Evolutionary conservation across 768 basidiomycete species (phyloP), one percentile per base, ranked within the genome.

Genomic region (Erythrobasidium yunnanense): DNA sequence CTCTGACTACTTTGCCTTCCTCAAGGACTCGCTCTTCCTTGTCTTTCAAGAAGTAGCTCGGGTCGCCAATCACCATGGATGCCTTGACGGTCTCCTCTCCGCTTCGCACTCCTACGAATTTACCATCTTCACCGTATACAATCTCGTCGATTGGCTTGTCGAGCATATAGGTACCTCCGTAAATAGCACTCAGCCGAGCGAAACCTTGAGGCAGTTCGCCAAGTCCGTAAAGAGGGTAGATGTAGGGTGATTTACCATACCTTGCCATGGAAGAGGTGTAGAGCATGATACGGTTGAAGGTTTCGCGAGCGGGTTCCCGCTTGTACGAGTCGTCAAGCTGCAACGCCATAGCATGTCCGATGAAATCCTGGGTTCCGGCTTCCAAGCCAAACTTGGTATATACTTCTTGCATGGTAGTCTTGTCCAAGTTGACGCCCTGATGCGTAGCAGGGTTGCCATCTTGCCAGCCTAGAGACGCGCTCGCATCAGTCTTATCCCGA

Each of bases 161-260:
- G 65, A 99, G 86, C 95, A 99, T 99, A 80, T 99, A 99, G 13
- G 95, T 99, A 45, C 95, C 95, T 42, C 95, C 95, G 75, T 99
- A 96, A 76, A 99, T 96, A 70, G 95, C 95, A 69, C 88, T 90
- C 60, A 99, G 84, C 73, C 95, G 90, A 6, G 95, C 95, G 75
- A 99, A 99, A 1, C 95, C 89, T 75, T 99, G 95, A 8, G 95
- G 95, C 54, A 99, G 87, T 76, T 99, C 95, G 71, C 95, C 95
- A 66, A 99, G 87, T 69, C 95, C 95, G 77, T 97, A 99, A 38
- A 96, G 82, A 17, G 95, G 95, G 80, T 99, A 99, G 75, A 99
- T 95, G 81, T 99, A 99, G 0, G 95, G 95, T 13, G 95, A 97
- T 78, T 99, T 97, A 72, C 93, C 95, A 77, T 93, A 99, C 55